A percentile compares a stretch with the other conserved stretches of the same genome.
phyloP scores from a whole-genome alignment of 495 filamentous ascomycete genomes.

The Penicillium alfredii region DNA sequence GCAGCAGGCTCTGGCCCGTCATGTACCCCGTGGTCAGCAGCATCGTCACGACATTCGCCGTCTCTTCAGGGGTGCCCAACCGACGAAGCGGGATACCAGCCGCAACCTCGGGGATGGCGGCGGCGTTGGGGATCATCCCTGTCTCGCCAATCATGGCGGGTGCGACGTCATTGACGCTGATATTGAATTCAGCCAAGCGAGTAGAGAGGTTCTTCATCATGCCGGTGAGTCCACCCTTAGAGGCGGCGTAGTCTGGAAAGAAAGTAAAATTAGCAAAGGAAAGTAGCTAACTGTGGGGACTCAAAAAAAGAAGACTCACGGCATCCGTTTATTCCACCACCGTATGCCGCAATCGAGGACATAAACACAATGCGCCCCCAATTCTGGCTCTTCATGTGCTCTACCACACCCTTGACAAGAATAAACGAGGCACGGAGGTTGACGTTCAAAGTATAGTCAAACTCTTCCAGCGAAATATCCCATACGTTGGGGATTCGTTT shows the following conservation, averaged over 20 bases:
- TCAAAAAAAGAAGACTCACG: slow-evolving; percentile 27
- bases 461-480: slow-evolving; percentile 55
- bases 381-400: slow-evolving; percentile 53
- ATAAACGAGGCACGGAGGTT: slow-evolving; percentile 64
- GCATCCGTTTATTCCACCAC: slow-evolving; percentile 62
- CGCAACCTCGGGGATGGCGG: slow-evolving; percentile 48
- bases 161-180: slow-evolving; percentile 71
- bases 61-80: slow-evolving; percentile 60
- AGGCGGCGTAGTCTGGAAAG: slow-evolving; percentile 57
- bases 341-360: slow-evolving; percentile 60
- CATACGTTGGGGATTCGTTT: slow-evolving; percentile 45
- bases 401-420: slow-evolving; percentile 57
- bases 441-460: slow-evolving; percentile 58
- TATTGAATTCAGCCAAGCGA: slow-evolving; percentile 55
- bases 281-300: too few relatives aligned
- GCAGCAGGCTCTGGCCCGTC: slow-evolving; percentile 56
- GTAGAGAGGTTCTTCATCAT: slow-evolving; percentile 62
- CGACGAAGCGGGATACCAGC: slow-evolving; percentile 55
- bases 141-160: slow-evolving; percentile 70
- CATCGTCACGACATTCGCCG: slow-evolving; percentile 63
- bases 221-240: slow-evolving; percentile 56
- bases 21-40: slow-evolving; percentile 63
- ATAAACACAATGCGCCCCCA: slow-evolving; percentile 68
- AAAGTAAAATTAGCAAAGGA: background rate
- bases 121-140: slow-evolving; percentile 56